phyloP scores from a whole-genome alignment of 2,329 filamentous ascomycete genomes.

The Fusarium buharicum region DNA sequence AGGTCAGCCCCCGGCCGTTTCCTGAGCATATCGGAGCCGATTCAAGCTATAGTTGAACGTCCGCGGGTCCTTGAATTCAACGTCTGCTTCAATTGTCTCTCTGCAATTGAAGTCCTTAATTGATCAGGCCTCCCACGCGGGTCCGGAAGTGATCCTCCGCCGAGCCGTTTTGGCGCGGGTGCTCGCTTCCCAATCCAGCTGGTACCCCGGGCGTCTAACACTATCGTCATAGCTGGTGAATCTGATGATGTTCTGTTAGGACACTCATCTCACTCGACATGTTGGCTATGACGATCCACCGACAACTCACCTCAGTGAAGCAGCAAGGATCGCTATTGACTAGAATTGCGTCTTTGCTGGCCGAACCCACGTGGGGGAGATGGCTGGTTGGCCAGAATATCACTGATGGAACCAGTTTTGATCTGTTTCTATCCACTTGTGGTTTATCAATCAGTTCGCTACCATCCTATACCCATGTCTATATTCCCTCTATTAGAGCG shows the following conservation, averaged over 20 bases:
- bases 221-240: constrained; percentile 28
- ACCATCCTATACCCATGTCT: constrained; percentile 15
- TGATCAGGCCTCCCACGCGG: neutral
- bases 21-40: constrained; percentile 24
- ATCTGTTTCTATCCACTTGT: neutral
- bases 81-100: neutral
- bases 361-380: constrained; percentile 30
- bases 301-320: neutral
- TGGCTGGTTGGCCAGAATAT: constrained; percentile 13
- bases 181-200: constrained; percentile 11
- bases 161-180: constrained; percentile 11
- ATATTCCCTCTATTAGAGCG: neutral
- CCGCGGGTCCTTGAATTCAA: constrained; percentile 21
- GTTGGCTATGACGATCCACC: constrained; percentile 3
- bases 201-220: constrained; percentile 7
- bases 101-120: neutral
- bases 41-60: constrained; percentile 36
- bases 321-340: constrained; percentile 11
- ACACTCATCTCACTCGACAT: constrained; percentile 1
- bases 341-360: neutral
- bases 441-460: constrained; percentile 16
- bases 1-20: constrained; percentile 23
- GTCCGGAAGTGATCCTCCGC: constrained; percentile 22
- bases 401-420: constrained; percentile 1
- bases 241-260: constrained; percentile 16